Conservation (phyloP, 495 filamentous ascomycete species). For the Apodospora peruviana region DNA sequence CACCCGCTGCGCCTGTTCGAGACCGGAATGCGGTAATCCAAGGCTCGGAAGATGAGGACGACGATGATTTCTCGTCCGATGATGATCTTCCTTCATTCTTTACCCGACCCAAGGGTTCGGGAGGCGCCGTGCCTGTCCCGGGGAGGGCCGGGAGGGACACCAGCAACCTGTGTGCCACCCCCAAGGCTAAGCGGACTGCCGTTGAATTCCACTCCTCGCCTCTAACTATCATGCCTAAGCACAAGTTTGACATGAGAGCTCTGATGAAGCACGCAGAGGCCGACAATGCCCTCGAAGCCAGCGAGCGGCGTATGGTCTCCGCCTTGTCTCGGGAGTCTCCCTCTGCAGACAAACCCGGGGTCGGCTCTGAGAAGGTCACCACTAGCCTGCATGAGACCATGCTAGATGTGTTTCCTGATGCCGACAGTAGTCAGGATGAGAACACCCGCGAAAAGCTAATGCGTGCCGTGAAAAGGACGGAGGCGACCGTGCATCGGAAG, state of each 20-base stretch:
- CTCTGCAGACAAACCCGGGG: conserved; percentile 3
- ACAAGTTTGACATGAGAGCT: conserved; percentile 62
- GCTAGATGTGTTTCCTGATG: conserved; percentile 39
- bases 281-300: conserved; percentile 53
- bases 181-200: conserved; percentile 35
- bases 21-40: conserved; percentile 48
- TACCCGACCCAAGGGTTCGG: conserved; percentile 8
- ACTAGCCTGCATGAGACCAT: conserved; percentile 29
- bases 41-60: conserved; percentile 64
- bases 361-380: conserved; percentile 10
- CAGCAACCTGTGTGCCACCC: conserved; percentile 22
- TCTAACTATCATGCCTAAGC: conserved; percentile 47
- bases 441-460: conserved; percentile 53
- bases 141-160: background rate
- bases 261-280: conserved; percentile 56
- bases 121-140: background rate
- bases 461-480: conserved; percentile 68
- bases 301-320: conserved; percentile 44
- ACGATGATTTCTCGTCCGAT: conserved; percentile 13
- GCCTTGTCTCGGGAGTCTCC: conserved; percentile 22
- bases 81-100: conserved; percentile 17
- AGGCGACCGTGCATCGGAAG: conserved; percentile 55
- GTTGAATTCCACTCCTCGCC: conserved; percentile 33
- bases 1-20: conserved; percentile 20
- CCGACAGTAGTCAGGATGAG: conserved; percentile 47